Conservation (phyloP, 805 yeast species). For the Yarrowia yakushimensis region DNA sequence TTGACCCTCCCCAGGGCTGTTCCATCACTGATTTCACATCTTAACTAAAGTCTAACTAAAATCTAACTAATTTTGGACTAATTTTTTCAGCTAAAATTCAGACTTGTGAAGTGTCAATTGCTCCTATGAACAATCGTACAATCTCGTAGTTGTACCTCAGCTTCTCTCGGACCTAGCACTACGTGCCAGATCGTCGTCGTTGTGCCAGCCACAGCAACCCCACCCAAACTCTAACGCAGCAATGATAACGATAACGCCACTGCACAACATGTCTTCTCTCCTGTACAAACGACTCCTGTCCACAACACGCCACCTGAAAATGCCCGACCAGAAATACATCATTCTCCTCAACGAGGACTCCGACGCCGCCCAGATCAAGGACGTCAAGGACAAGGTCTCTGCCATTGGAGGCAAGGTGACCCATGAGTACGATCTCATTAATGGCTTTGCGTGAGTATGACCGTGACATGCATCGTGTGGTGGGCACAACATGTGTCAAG, state of each 20-base stretch:
- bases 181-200: too few species aligned
- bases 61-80: too few species aligned
- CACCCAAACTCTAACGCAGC: conserved; percentile 19
- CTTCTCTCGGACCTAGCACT: too few species aligned
- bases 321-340: conserved; percentile 23
- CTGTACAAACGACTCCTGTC: background rate
- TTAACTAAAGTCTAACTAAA: too few species aligned
- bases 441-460: conserved; percentile 22
- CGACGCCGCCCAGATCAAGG: conserved; percentile 23
- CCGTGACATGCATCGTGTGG: too few species aligned
- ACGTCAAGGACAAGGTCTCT: conserved; percentile 23
- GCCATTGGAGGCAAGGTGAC: conserved; percentile 30
- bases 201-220: conserved; percentile 22
- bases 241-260: conserved; percentile 24
- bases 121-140: too few species aligned
- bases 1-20: too few species aligned
- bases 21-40: too few species aligned
- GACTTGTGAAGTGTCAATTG: too few species aligned
- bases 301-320: background rate
- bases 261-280: background rate
- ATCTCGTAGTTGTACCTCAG: too few species aligned
- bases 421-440: conserved; percentile 26
- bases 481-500: too few species aligned
- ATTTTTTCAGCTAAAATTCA: too few species aligned
- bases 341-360: conserved; percentile 37